Base-by-base conservation (phyloP, 2,329 filamentous ascomycete species). In the Dendrostoma leiphaemia region DNA sequence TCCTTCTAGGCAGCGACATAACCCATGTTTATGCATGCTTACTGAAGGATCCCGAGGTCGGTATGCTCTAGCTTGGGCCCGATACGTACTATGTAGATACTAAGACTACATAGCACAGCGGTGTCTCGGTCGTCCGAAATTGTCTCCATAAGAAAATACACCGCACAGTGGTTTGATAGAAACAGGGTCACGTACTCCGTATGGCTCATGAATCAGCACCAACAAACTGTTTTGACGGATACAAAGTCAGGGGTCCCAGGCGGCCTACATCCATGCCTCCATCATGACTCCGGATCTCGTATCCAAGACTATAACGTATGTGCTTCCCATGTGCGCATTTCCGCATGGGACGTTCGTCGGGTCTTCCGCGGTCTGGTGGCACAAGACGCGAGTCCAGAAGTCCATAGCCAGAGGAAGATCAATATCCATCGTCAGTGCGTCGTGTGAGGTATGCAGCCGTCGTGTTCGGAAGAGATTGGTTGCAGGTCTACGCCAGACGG, bases 381-480 rank as follows among this genome's bases (percentile, higher is more conserved):
- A 7, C 2, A 41, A 26, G 21, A 26, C 26, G 38, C 23, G 24
- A 7, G 21, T 41, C 38, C 17, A 41, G 24, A 24, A n/a, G 17
- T n/a, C 13, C 10, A 26, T 26, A 41, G 15, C 23, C 19, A 26
- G 10, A 41, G 15, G 4, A 13, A 3, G 7, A 23, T 15, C 21
- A 26, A 41, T 41, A 23, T 41, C 38, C 26, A 40, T 23, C 10
- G 19, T 23, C 17, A 28, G 43, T 21, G 43, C 17, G 26, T 45
- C 28, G 44, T 29, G 17, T 34, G 29, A 32, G 17, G 21, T 6
- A 31, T 46, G 19, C 28, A 21, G 44, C 44, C 19, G 44, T 46
- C 44, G 44, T 46, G 44, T 46, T 46, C 44, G 44, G 29, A 46
- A 46, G 17, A 46, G 44, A 46, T 46, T 46, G 44, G 44, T 21